Conservation (phyloP, 2,329 filamentous ascomycete species). For the Septoria linicola region DNA sequence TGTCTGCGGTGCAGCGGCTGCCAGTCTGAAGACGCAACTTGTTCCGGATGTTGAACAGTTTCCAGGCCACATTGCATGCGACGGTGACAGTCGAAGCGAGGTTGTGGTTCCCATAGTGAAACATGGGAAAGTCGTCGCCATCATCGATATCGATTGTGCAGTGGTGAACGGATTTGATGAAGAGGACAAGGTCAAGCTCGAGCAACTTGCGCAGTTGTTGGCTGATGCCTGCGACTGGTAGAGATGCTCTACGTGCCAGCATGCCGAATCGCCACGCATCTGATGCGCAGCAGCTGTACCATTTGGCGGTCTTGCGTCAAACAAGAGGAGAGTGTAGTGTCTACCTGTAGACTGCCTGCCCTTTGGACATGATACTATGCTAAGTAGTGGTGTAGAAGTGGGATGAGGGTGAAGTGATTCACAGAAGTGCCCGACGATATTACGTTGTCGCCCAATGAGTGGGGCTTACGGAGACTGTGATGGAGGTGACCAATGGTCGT, state of each 20-base stretch:
- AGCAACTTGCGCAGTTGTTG: slow-evolving; percentile 63
- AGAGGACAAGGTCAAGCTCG: slow-evolving; percentile 64
- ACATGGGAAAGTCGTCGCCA: slow-evolving; percentile 61
- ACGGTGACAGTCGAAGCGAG: slow-evolving; percentile 72
- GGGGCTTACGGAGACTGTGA: no score
- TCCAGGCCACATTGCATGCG: slow-evolving; percentile 79
- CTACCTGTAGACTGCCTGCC: no score
- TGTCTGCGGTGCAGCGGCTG: slow-evolving; percentile 72
- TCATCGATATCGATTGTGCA: slow-evolving; percentile 79
- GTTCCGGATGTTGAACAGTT: slow-evolving; percentile 69
- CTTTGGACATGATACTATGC: no score
- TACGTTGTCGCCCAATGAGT: no score
- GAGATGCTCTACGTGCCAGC: background rate
- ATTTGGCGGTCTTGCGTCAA: no score
- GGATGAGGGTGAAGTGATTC: no score
- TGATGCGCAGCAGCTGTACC: no score
- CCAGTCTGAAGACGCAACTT: slow-evolving; percentile 61
- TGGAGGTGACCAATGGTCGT: no score
- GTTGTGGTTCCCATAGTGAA: slow-evolving; percentile 73
- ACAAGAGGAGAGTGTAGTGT: no score
- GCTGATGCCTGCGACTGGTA: slow-evolving; percentile 64
- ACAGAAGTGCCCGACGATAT: no score
- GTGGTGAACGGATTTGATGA: slow-evolving; percentile 66
- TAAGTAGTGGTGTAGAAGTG: no score
- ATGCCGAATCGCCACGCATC: no score